Evolutionary conservation across 768 basidiomycete genomes (phyloP).

Genomic region (Pholiota conissans): DNA sequence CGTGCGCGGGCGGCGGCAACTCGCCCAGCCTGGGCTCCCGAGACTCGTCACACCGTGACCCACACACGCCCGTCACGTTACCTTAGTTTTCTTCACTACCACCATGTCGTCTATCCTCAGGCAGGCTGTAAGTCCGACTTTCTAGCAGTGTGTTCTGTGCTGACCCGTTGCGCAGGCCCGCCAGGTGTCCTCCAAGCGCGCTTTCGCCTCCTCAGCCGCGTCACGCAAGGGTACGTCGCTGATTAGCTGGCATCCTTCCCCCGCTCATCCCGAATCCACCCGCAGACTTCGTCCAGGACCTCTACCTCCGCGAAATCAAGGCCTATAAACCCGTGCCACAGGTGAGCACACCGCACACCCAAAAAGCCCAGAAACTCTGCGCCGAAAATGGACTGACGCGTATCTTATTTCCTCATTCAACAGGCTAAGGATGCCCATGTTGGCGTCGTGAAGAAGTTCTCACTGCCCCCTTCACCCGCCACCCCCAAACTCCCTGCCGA

Average conservation of each 20-base stretch:
- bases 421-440: slow-evolving; percentile 92
- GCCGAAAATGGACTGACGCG: not conserved
- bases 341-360: slow-evolving; percentile 47
- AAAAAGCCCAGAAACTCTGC: not conserved
- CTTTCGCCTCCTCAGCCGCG: slow-evolving; percentile 60
- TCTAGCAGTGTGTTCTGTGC: slow-evolving; percentile 44
- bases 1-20: not conserved
- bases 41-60: slow-evolving; percentile 9
- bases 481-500: slow-evolving; percentile 76
- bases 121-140: too few species aligned
- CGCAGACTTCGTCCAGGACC: slow-evolving; percentile 89
- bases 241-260: slow-evolving; percentile 14
- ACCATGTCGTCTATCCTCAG: slow-evolving; percentile 72
- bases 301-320: slow-evolving; percentile 90
- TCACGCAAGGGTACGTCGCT: slow-evolving; percentile 61
- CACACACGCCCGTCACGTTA: slow-evolving; percentile 39
- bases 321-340: slow-evolving; percentile 76
- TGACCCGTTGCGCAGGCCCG: slow-evolving; percentile 42
- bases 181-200: slow-evolving; percentile 47
- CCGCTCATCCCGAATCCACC: slow-evolving; percentile 39
- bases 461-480: slow-evolving; percentile 71
- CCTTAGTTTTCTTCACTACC: slow-evolving; percentile 39
- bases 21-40: not conserved
- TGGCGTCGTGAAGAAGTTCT: slow-evolving; percentile 81
- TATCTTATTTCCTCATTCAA: not conserved